Percentiles rank a stretch among this genome's conserved stretches.
These are phyloP conservation scores for Huntiella decipiens DNA, from an alignment of 2,329 filamentous ascomycete genomes.

Conservation along the genomic window DNA sequence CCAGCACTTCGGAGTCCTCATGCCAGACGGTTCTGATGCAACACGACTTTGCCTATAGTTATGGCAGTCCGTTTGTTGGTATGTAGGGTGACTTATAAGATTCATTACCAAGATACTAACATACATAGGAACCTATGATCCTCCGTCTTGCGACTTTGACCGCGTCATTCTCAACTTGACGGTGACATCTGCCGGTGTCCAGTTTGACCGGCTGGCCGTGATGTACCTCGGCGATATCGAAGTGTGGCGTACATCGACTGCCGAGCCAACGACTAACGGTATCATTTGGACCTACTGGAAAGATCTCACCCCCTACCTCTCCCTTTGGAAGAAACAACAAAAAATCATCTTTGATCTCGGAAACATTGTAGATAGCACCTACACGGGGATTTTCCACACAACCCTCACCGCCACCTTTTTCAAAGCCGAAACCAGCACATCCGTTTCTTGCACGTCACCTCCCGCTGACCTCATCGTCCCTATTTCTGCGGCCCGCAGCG, in stretches of 20 bases:
- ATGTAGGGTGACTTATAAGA: slow-evolving; percentile 15
- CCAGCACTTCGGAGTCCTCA: slow-evolving; percentile 10
- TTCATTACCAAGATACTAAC: neutral
- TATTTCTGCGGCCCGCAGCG: slow-evolving; percentile 35
- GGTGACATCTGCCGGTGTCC: slow-evolving; percentile 48
- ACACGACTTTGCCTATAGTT: slow-evolving; percentile 52
- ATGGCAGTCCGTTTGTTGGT: slow-evolving; percentile 56
- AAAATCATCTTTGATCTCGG: slow-evolving; percentile 65
- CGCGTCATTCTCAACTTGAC: slow-evolving; percentile 60
- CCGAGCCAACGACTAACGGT: slow-evolving; percentile 51
- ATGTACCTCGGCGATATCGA: slow-evolving; percentile 64
- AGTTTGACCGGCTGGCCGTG: slow-evolving; percentile 57
- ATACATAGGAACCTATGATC: slow-evolving; percentile 38
- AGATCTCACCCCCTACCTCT: slow-evolving; percentile 54
- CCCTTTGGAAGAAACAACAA: slow-evolving; percentile 49
- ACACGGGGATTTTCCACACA: slow-evolving; percentile 56
- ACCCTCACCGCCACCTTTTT: slow-evolving; percentile 60
- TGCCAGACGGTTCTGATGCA: slow-evolving; percentile 46
- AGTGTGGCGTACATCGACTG: slow-evolving; percentile 68
- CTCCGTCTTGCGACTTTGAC: slow-evolving; percentile 53
- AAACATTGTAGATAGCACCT: slow-evolving; percentile 49
- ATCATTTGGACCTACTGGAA: slow-evolving; percentile 63
- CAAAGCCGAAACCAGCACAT: slow-evolving; percentile 16
- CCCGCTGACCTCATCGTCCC: slow-evolving; percentile 50
- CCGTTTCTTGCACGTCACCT: neutral